Evolutionary conservation across 345 rosid genomes (phyloP).

Genomic region (Capsella bursapastoris): DNA sequence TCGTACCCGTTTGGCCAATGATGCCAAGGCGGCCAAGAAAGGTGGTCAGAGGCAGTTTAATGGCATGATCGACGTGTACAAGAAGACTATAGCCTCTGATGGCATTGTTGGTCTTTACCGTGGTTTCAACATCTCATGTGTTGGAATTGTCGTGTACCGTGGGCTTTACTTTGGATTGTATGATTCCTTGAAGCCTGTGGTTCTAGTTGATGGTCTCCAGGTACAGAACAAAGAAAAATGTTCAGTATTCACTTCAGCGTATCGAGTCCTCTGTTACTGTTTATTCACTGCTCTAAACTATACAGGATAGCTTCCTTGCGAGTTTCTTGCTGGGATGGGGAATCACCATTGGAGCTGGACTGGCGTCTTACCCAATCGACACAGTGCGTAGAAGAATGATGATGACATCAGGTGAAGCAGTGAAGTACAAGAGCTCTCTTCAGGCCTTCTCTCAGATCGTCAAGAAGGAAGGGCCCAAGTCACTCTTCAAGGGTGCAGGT

Average conservation of each 20-base stretch:
- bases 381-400: conserved; percentile 97
- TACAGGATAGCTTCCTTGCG: conserved; percentile 87
- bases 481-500: conserved; percentile 93
- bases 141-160: conserved; percentile 82
- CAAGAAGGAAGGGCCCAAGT: conserved; percentile 80
- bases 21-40: conserved; percentile 83
- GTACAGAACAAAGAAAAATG: conserved; percentile 32
- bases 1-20: conserved; percentile 89
- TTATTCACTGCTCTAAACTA: conserved; percentile 1
- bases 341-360: conserved; percentile 88
- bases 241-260: not conserved
- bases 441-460: conserved; percentile 77
- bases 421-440: conserved; percentile 78
- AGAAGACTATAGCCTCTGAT: conserved; percentile 70
- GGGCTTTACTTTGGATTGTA: conserved; percentile 91
- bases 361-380: conserved; percentile 87
- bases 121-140: conserved; percentile 85
- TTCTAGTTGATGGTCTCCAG: conserved; percentile 50
- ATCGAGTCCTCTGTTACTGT: conserved; percentile 4
- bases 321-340: conserved; percentile 91
- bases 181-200: conserved; percentile 91
- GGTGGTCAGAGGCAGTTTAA: conserved; percentile 94
- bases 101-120: conserved; percentile 90
- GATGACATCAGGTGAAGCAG: conserved; percentile 97
- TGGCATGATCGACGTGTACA: conserved; percentile 79